Evolutionary conservation across 305 asterid species (phyloP), one percentile per base, ranked within the genome.

Genomic region (Lippia alba): DNA sequence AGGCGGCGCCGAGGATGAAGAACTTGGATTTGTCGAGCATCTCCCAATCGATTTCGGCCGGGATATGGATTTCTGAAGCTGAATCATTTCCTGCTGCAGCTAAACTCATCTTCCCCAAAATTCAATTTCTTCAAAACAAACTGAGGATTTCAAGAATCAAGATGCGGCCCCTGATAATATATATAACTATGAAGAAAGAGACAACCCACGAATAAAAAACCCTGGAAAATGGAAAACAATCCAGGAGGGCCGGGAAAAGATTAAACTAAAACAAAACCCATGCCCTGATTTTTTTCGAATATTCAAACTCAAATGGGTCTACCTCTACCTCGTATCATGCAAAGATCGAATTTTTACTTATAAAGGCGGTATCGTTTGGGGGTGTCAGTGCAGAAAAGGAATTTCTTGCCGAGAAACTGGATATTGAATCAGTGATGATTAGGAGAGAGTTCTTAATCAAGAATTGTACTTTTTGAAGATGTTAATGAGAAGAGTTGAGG

Each of bases 11-110:
- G 6, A 89, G 90, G 74, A 86, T 72, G 83, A 89, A 86, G 68
- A 89, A 89, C 88, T 80, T 89, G 34, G 96, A 84, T 78, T 89
- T 89, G 24, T 86, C 91, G 16, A 89, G 84, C 96, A 89, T 89
- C 71, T 86, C 83, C 96, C 96, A 89, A 55, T 86, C 79, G 65
- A 89, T 78, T 41, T 89, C 91, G 14, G 89, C 85, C 1, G 96
- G 92, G 24, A 89, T 86, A 80, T 85, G 84, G 63, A 85, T 82
- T 72, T 83, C 79, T 8, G 91, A 14, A 10, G 87, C 74, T 56
- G 96, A 79, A 53, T 85, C 88, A 61, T 83, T 84, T 66, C 83
- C 85, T 41, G 79, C 87, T 61, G 82, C 75, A 34, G 82, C 53
- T 61, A 86, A 73, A 75, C 89, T 85, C 89, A 89, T 83, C 51